Conservation (phyloP, 2,329 filamentous ascomycete genomes). For the Penicillium sp. region DNA sequence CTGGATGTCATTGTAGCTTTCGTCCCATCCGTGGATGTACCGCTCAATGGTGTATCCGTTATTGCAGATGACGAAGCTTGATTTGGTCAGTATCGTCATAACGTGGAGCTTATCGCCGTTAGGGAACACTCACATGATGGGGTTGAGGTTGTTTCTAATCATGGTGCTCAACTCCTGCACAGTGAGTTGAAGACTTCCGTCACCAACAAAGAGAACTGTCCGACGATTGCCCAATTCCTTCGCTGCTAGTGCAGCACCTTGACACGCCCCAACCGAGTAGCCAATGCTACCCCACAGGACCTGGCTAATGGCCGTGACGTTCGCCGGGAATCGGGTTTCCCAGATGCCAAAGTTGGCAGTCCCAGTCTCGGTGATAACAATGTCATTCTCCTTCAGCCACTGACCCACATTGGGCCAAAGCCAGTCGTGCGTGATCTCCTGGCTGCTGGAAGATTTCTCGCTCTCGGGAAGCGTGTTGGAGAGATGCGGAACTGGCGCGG, state of each 20-base stretch:
- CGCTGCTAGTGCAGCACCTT: conserved; percentile 65
- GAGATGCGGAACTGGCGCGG: conserved; percentile 46
- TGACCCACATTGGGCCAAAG: conserved; percentile 69
- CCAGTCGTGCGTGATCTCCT: conserved; percentile 43
- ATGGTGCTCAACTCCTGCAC: conserved; percentile 78
- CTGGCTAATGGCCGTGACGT: conserved; percentile 76
- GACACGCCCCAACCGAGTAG: conserved; percentile 54
- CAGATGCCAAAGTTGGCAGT: conserved; percentile 83
- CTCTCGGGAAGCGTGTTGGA: conserved; percentile 45
- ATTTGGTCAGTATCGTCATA: conserved; percentile 31
- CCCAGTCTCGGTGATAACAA: conserved; percentile 78
- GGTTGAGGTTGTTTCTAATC: conserved; percentile 62
- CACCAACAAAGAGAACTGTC: conserved; percentile 78
- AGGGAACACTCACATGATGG: conserved; percentile 59
- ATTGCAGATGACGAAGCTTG: conserved; percentile 69
- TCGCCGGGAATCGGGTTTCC: conserved; percentile 68
- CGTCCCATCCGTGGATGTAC: conserved; percentile 75
- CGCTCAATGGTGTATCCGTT: conserved; percentile 84
- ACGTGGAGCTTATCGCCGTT: neutral
- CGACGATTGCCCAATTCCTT: conserved; percentile 56
- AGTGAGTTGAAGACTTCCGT: conserved; percentile 78
- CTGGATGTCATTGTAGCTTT: conserved; percentile 69
- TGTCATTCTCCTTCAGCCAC: conserved; percentile 63
- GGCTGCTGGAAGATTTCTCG: conserved; percentile 27
- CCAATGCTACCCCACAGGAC: conserved; percentile 64